Base-by-base conservation (phyloP, 305 asterid genomes). In the Fraxinus sp. region DNA sequence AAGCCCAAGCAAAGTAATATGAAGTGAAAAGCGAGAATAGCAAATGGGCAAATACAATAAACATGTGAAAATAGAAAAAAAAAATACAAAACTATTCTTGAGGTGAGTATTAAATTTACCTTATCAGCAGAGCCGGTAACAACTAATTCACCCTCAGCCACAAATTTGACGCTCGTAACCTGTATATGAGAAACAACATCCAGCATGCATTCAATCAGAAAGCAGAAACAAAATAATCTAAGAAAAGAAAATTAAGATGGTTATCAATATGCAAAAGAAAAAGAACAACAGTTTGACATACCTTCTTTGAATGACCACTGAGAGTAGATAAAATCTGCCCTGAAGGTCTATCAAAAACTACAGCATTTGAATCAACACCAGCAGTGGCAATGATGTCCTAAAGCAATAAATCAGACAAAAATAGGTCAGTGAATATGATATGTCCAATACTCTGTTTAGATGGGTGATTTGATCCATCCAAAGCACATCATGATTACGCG, bases 311-410 rank as follows among this genome's bases (percentile, higher is more conserved):
- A 83, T 96, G 98, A 83, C 98, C 98, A 89, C 92, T 91, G 81
- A 96, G 98, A 32, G 97, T 93, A 49, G 98, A 93, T 85, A 93
- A 89, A 43, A 95, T 92, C 87, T 92, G 92, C 87, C 98, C 99
- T 28, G 98, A 93, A 33, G 93, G 86, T 84, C 94, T 92, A 91
- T 95, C 94, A 81, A 95, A 93, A 77, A 97, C 84, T 46, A 96
- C 98, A 70, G 92, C 97, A 87, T 93, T 96, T 57, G 98, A 84
- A 89, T 95, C 98, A 36, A 83, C 89, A 77, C 99, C 99, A 79
- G 94, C 99, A 84, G 99, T 92, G 80, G 98, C 98, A 88, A 96
- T 93, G 77, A 95, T 89, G 86, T 95, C 99, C 99, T 96, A 82
- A 49, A 80, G 46, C 82, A 49, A 82, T 36, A 87, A 20, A 72